phyloP scores from a whole-genome alignment of 306 rosid species.

The Rosa rugosa region DNA sequence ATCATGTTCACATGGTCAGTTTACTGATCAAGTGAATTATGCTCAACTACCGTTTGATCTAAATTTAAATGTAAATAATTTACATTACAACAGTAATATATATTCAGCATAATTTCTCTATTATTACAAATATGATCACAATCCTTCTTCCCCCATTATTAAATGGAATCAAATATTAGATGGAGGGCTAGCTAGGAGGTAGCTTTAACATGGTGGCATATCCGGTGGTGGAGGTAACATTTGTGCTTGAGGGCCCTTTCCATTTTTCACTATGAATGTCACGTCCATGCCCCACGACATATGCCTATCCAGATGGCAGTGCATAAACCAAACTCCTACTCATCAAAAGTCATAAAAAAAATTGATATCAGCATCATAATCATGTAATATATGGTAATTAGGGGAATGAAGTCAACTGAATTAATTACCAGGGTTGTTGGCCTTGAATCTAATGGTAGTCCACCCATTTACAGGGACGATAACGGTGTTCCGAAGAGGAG shows the following conservation, averaged over 20 bases:
- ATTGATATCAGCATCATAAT: neutral
- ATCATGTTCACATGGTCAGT: too few species aligned
- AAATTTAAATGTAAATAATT: too few species aligned
- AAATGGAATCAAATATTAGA: neutral
- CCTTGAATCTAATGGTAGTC: conserved; percentile 32
- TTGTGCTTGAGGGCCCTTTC: neutral
- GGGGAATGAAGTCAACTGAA: too few species aligned
- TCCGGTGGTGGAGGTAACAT: conserved; percentile 28
- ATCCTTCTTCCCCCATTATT: too few species aligned
- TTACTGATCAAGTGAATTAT: too few species aligned
- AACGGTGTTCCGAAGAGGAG: conserved; percentile 30
- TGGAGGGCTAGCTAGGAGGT: neutral
- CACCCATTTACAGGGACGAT: conserved; percentile 28
- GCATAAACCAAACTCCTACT: conserved; percentile 36
- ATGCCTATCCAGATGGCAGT: conserved; percentile 27
- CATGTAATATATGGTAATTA: neutral
- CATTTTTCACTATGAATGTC: conserved; percentile 29
- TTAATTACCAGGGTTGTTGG: conserved; percentile 27
- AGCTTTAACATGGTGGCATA: conserved; percentile 34
- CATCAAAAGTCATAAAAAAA: neutral
- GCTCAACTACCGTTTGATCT: too few species aligned
- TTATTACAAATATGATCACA: too few species aligned
- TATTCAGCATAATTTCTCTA: too few species aligned
- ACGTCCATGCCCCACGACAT: conserved; percentile 31
- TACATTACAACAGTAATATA: too few species aligned